Evolutionary conservation across 345 rosid species (phyloP).

Genomic region (Anastatica hierochuntica): DNA sequence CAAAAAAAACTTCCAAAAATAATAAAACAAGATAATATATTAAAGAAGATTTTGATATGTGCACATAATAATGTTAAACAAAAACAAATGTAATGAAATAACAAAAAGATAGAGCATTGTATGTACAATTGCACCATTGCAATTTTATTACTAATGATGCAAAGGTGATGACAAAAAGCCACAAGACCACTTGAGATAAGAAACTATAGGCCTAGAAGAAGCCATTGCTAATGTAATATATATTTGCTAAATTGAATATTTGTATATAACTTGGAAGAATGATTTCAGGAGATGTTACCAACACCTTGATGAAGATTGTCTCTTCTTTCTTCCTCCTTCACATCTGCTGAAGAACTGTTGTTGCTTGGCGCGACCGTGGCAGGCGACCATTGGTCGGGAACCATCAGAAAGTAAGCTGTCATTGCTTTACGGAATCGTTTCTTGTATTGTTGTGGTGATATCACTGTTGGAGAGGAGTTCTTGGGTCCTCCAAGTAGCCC

Average conservation of each 20-base stretch:
- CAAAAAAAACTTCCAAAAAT: background rate
- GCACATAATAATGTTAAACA: conserved; percentile 10
- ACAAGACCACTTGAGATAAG: conserved; percentile 15
- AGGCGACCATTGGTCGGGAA: conserved; percentile 85
- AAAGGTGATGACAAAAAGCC: conserved; percentile 20
- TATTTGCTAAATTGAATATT: conserved; percentile 17
- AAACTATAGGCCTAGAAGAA: background rate
- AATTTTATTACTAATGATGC: conserved; percentile 22
- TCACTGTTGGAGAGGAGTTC: conserved; percentile 70
- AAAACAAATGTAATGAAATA: background rate
- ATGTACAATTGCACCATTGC: conserved; percentile 27
- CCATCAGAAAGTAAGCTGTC: conserved; percentile 88
- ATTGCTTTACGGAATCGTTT: conserved; percentile 91
- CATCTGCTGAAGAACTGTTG: conserved; percentile 18
- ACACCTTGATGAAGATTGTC: conserved; percentile 16
- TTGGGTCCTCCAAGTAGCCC: conserved; percentile 73
- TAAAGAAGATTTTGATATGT: background rate
- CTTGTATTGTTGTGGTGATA: conserved; percentile 89
- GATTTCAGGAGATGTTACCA: conserved; percentile 16
- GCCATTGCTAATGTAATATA: background rate
- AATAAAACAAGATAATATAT: background rate
- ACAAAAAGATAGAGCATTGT: too few species aligned
- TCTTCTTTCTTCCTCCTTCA: conserved; percentile 18
- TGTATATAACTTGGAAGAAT: background rate
- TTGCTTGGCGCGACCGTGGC: conserved; percentile 20